These are phyloP conservation scores for Fusarium coffeatum DNA, from an alignment of 2,329 filamentous ascomycete species.

Conservation along the genomic window DNA sequence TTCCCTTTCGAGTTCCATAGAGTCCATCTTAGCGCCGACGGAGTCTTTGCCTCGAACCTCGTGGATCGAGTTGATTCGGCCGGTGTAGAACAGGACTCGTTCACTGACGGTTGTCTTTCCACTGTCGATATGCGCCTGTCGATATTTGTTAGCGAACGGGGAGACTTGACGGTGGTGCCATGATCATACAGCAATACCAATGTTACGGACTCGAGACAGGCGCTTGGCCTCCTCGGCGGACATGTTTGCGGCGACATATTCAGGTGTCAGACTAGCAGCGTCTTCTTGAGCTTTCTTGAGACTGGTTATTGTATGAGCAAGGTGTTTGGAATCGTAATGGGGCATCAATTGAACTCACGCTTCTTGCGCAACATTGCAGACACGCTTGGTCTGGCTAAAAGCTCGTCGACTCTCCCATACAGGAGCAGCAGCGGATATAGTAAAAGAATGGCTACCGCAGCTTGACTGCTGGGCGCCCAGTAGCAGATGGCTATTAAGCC, in stretches of 20 bases:
- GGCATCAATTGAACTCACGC: constrained; percentile 49
- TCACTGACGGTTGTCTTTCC: constrained; percentile 98
- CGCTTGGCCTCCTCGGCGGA: constrained; percentile 81
- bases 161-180: not conserved
- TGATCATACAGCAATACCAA: constrained; percentile 86
- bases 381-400: constrained; percentile 51
- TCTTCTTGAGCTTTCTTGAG: constrained; percentile 67
- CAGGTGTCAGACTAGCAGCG: constrained; percentile 63
- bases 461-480: constrained; percentile 46
- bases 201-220: constrained; percentile 88
- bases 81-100: constrained; percentile 97
- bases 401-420: constrained; percentile 45
- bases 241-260: constrained; percentile 80
- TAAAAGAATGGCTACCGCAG: constrained; percentile 46
- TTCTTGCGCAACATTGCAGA: constrained; percentile 55
- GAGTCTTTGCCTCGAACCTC: constrained; percentile 95
- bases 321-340: not conserved
- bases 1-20: constrained; percentile 97
- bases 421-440: constrained; percentile 40
- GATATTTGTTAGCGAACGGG: constrained; percentile 28
- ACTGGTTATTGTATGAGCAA: constrained; percentile 43
- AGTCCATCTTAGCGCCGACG: constrained; percentile 99
- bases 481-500: constrained; percentile 56
- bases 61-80: constrained; percentile 95
- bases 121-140: constrained; percentile 94